Evolutionary conservation across 495 filamentous ascomycete species (phyloP).

Genomic region (Neurospora sp.): DNA sequence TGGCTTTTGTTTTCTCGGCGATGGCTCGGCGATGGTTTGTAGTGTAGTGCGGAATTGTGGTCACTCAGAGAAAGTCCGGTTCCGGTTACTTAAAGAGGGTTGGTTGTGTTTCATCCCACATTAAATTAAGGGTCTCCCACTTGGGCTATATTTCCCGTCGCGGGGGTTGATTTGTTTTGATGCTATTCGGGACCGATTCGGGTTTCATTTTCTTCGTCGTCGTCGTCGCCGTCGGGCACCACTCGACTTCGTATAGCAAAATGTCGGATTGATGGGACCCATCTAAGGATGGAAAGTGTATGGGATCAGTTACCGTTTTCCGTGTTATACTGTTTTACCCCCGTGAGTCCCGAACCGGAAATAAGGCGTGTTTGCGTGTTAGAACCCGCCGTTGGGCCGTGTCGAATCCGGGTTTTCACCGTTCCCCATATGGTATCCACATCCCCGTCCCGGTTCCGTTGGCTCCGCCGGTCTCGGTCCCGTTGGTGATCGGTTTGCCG

Average conservation of each 20-base stretch:
- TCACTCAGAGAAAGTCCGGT: background rate
- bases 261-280: background rate
- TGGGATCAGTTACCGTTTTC: background rate
- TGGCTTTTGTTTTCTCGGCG: background rate
- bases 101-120: background rate
- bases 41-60: background rate
- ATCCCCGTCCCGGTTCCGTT: background rate
- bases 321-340: background rate
- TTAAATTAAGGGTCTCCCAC: background rate
- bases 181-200: background rate
- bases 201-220: background rate
- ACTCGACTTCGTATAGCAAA: background rate
- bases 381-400: background rate
- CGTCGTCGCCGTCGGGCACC: background rate
- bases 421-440: background rate
- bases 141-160: background rate
- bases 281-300: background rate
- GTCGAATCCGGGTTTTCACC: background rate
- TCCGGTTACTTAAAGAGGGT: background rate
- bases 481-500: background rate
- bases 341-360: background rate
- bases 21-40: background rate
- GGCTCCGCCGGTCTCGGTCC: background rate
- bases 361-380: background rate
- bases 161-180: background rate